phyloP scores from a whole-genome alignment of 1,284 basidiomycete species.

The Gymnopus androsaceus region DNA sequence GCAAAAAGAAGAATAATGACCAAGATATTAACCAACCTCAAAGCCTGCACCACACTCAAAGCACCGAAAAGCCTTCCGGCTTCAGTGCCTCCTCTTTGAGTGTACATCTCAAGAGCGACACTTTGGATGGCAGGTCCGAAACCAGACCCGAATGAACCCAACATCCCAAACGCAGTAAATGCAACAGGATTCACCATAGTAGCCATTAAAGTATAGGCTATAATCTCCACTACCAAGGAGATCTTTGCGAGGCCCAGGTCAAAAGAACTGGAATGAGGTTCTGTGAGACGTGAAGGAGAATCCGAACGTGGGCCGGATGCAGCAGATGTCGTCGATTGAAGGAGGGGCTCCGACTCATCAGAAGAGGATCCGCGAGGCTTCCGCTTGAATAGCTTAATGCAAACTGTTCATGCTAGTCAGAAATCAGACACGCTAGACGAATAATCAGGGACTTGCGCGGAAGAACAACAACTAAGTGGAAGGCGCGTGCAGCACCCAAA shows the following conservation, averaged over 20 bases:
- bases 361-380: slow-evolving; percentile 28
- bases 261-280: slow-evolving; percentile 48
- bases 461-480: slow-evolving; percentile 62
- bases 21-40: slow-evolving; percentile 52
- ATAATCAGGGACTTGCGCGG: slow-evolving; percentile 53
- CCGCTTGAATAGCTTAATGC: slow-evolving; percentile 55
- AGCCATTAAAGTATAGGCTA: slow-evolving; percentile 54
- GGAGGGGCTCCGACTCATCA: slow-evolving; percentile 9
- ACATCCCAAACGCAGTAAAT: slow-evolving; percentile 51
- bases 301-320: slow-evolving; percentile 14
- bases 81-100: slow-evolving; percentile 49
- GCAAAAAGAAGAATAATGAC: not conserved
- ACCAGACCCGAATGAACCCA: slow-evolving; percentile 57
- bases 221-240: slow-evolving; percentile 60
- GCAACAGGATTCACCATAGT: slow-evolving; percentile 40
- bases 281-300: slow-evolving; percentile 19
- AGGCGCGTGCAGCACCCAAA: slow-evolving; percentile 58
- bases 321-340: slow-evolving; percentile 1
- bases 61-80: slow-evolving; percentile 71
- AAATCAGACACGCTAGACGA: slow-evolving; percentile 3
- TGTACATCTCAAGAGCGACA: slow-evolving; percentile 65
- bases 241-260: slow-evolving; percentile 63
- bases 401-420: slow-evolving; percentile 37
- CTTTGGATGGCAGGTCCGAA: slow-evolving; percentile 68
- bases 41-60: slow-evolving; percentile 65